A percentile compares a stretch with the other conserved stretches of the same genome.
phyloP scores from a whole-genome alignment of 257 asterid genomes.

The Penstemon newberryi region DNA sequence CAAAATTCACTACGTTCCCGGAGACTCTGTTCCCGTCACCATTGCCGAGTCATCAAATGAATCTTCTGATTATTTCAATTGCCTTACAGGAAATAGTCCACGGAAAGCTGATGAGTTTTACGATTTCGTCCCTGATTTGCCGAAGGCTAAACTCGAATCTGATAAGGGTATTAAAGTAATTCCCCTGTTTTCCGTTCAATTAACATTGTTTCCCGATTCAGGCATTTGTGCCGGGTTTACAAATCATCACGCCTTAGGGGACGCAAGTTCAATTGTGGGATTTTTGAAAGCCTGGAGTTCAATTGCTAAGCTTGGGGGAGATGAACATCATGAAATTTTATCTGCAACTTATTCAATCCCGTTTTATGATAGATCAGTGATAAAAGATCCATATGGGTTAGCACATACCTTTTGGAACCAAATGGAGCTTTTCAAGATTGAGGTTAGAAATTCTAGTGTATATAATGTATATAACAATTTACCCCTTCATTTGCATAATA shows the following conservation, averaged over 20 bases:
- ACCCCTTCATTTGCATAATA: no score
- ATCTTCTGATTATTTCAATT: conserved; percentile 33
- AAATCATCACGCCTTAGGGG: conserved; percentile 43
- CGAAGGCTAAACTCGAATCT: conserved; percentile 11
- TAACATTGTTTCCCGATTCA: conserved; percentile 39
- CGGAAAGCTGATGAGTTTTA: conserved; percentile 29
- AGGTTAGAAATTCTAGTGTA: no score
- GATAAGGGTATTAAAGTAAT: conserved; percentile 5
- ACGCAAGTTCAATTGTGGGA: conserved; percentile 43
- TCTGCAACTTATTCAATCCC: conserved; percentile 20
- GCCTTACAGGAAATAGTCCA: conserved; percentile 31
- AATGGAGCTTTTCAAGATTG: not conserved
- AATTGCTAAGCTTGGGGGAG: conserved; percentile 29
- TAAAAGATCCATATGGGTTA: conserved; percentile 40
- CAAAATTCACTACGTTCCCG: conserved; percentile 33
- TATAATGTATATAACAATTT: no score
- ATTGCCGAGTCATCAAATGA: conserved; percentile 26
- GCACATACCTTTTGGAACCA: conserved; percentile 28
- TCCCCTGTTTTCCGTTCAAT: conserved; percentile 34
- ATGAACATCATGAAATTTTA: conserved; percentile 10
- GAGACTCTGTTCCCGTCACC: conserved; percentile 38
- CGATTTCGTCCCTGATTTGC: conserved; percentile 32
- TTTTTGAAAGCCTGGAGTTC: conserved; percentile 46
- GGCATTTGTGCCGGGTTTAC: conserved; percentile 45
- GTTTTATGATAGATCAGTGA: conserved; percentile 40